phyloP scores from a whole-genome alignment of 2,329 filamentous ascomycete genomes.

The Aureobasidium zeae region DNA sequence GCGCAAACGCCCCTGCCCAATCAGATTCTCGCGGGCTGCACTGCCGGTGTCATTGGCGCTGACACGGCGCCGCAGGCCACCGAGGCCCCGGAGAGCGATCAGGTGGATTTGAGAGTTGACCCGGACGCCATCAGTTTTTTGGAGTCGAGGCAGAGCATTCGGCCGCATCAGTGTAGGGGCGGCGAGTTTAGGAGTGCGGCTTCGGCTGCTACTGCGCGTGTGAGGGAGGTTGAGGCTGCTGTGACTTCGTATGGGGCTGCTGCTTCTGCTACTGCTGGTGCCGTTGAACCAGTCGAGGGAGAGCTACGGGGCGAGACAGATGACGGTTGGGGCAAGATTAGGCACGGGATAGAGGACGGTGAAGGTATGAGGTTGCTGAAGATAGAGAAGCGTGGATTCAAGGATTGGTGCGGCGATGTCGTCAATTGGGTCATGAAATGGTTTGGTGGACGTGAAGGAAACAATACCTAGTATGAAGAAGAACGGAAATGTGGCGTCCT shows the following conservation, averaged over 20 bases:
- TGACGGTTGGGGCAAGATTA: background rate
- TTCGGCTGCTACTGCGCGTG: background rate
- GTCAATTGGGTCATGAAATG: too few relatives aligned
- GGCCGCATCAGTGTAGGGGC: background rate
- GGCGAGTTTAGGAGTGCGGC: background rate
- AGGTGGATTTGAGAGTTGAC: conserved; percentile 3
- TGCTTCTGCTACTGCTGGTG: too few relatives aligned
- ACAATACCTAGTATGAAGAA: too few relatives aligned
- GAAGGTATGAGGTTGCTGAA: too few relatives aligned
- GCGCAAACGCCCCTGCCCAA: background rate
- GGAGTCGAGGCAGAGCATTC: conserved; percentile 9
- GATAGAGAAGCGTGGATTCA: too few relatives aligned
- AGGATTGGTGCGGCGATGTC: too few relatives aligned
- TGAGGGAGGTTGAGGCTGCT: background rate
- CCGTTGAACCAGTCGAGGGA: background rate
- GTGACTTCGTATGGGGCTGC: too few relatives aligned
- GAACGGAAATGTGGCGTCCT: too few relatives aligned
- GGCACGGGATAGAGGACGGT: background rate
- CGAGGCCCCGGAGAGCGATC: background rate
- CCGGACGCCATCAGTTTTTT: background rate
- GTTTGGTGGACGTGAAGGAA: too few relatives aligned
- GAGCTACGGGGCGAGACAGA: background rate
- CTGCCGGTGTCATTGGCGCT: background rate
- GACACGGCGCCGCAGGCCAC: background rate
- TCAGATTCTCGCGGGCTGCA: conserved; percentile 1